Evolutionary conservation across 129 eudicot species (phyloP), one percentile per base, ranked within the genome.

Genomic region (Mikania micrantha): DNA sequence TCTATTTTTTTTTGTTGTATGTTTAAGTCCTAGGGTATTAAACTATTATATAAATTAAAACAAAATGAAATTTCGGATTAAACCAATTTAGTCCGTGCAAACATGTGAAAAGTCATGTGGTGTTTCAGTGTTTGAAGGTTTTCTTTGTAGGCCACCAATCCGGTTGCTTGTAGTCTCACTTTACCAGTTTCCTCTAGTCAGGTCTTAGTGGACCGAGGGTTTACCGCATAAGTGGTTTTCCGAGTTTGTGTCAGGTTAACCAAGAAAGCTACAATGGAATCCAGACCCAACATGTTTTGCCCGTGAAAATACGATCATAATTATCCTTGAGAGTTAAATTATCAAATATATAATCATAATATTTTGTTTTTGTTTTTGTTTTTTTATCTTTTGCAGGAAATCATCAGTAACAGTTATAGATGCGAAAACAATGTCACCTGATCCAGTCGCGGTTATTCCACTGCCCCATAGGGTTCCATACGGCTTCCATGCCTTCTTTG

Each of bases 401-500:
- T 91, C 97, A 62, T 63, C 83, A 19, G 97, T 84, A 59, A 85
- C 85, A 17, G 90, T 91, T 60, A 79, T 91, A 39, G 97, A 91
- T 81, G 97, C 96, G 19, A 91, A 88, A 79, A 91, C 93, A 64
- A 91, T 91, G 96, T 91, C 97, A 47, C 76, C 94, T 22, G 97
- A 91, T 74, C 95, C 97, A 7, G 97, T 91, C 63, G 97, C 97
- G 21, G 91, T 91, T 63, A 88, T 91, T 62, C 96, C 85, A 35
- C 78, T 91, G 44, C 96, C 97, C 12, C 78, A 83, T 19, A 81
- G 97, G 78, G 96, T 91, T 80, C 97, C 97, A 25, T 91, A 91
- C n/a, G 97, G 97, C 15, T 91, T 91, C 77, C 97, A 91, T 78
- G 97, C 97, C 52, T 88, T 91, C 87, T 91, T 91, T 71, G 91